These are phyloP conservation scores for Rhynchospora breviuscula DNA, from an alignment of 176 grass and related monocot genomes.

Conservation along the genomic window DNA sequence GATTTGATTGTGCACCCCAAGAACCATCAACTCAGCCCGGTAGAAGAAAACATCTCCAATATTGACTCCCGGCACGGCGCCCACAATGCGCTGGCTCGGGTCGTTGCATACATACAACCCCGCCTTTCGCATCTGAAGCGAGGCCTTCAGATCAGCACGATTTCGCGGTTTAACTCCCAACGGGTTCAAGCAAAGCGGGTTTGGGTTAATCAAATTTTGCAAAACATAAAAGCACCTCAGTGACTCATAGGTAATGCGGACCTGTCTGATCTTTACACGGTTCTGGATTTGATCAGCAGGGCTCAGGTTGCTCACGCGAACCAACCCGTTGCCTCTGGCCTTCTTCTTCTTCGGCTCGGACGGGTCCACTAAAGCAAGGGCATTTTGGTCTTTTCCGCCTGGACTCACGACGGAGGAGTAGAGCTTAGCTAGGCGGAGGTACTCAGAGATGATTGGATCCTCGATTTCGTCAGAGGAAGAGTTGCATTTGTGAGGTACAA, in stretches of 20 bases:
- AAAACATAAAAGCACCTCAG: constrained; percentile 40
- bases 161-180: constrained; percentile 16
- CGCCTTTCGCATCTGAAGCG: constrained; percentile 36
- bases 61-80: constrained; percentile 53
- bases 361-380: neutral
- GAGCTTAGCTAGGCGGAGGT: constrained; percentile 23
- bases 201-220: constrained; percentile 4
- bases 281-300: constrained; percentile 26
- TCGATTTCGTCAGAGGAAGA: constrained; percentile 17
- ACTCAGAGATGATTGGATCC: constrained; percentile 1
- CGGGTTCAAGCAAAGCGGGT: neutral
- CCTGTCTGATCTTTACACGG: constrained; percentile 42
- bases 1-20: constrained; percentile 66
- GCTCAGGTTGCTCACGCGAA: constrained; percentile 38
- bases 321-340: constrained; percentile 39
- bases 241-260: constrained; percentile 77
- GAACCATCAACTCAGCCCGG: constrained; percentile 70
- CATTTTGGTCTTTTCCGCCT: neutral
- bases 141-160: constrained; percentile 57
- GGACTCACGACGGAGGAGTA: neutral
- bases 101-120: constrained; percentile 55
- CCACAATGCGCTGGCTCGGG: constrained; percentile 44
- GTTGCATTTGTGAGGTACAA: constrained; percentile 24
- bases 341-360: constrained; percentile 49
- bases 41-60: constrained; percentile 85